Conservation (phyloP, 129 eudicot genomes). For the Erigeron canadensis region DNA sequence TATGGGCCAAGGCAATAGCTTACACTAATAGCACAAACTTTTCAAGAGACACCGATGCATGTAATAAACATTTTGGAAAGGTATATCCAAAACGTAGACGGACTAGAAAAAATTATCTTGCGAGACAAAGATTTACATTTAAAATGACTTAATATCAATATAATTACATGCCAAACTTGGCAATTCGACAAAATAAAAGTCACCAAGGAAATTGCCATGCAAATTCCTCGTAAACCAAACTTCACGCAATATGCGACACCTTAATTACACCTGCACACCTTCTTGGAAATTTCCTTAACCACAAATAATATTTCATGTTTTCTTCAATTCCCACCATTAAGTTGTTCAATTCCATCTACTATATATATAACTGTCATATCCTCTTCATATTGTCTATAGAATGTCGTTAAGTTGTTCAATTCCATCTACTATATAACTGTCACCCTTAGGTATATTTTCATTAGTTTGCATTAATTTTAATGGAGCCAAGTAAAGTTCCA, state of each 20-base stretch:
- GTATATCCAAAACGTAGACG: no score
- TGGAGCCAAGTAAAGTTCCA: conserved; percentile 37
- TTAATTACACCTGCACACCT: neutral
- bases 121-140: neutral
- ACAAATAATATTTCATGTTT: neutral
- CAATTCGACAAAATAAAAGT: conserved; percentile 21
- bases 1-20: no score
- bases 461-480: conserved; percentile 2
- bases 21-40: no score
- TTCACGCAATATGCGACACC: conserved; percentile 29
- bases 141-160: neutral
- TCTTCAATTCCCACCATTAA: conserved; percentile 6
- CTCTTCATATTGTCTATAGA: no score
- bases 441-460: neutral
- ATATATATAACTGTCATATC: neutral
- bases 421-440: conserved; percentile 6
- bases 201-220: conserved; percentile 62
- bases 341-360: neutral
- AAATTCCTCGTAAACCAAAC: conserved; percentile 44
- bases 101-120: no score
- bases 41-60: neutral
- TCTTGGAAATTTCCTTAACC: conserved; percentile 25
- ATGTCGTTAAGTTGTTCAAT: no score
- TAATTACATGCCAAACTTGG: neutral
- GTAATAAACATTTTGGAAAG: neutral